phyloP scores from a whole-genome alignment of 768 basidiomycete genomes.

The Trametes punicea region DNA sequence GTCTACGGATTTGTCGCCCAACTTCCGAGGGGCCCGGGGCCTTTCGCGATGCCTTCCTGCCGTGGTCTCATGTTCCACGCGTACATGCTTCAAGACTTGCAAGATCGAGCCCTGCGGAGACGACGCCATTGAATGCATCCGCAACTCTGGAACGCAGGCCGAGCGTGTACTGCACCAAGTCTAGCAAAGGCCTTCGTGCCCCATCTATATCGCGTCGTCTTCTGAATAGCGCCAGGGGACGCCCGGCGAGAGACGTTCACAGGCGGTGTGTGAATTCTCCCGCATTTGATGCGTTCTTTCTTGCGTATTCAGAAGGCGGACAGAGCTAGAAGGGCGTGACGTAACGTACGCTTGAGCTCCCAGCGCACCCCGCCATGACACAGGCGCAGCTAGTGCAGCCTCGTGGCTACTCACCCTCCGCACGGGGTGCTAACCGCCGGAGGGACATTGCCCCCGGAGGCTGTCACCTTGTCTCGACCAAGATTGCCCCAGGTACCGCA shows the following conservation, averaged over 20 bases:
- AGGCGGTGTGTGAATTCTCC: not conserved
- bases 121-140: not conserved
- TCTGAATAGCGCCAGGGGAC: not conserved
- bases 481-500: not conserved
- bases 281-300: not conserved
- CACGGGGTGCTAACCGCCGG: conserved; percentile 6
- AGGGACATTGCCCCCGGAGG: not conserved
- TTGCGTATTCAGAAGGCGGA: not conserved
- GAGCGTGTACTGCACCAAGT: not conserved
- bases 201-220: not conserved
- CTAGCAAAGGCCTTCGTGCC: not conserved
- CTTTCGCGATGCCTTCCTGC: no score
- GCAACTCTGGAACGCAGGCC: not conserved
- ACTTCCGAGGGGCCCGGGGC: no score
- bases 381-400: conserved; percentile 9
- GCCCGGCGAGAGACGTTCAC: not conserved
- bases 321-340: not conserved
- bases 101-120: no score
- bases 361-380: not conserved
- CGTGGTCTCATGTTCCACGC: not conserved
- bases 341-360: conserved; percentile 2
- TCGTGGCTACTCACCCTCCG: conserved; percentile 22
- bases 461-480: not conserved
- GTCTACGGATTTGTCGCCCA: no score
- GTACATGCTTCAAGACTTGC: no score